These are phyloP conservation scores for Trichosporon inkin DNA, from an alignment of 1,284 basidiomycete species.

Conservation along the genomic window DNA sequence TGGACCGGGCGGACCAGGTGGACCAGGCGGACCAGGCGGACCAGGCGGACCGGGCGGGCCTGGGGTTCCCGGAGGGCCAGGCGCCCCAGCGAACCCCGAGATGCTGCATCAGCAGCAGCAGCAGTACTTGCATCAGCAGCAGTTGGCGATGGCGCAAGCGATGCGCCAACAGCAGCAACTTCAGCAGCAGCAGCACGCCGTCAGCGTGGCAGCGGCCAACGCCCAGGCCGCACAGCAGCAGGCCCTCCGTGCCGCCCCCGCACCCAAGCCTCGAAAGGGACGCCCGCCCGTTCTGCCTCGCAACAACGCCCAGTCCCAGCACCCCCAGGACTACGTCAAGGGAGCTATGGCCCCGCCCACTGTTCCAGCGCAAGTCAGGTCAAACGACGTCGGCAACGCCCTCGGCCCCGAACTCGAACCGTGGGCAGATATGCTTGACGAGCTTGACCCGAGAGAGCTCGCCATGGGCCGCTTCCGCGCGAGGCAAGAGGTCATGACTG, in stretches of 20 bases:
- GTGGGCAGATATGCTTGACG: slow-evolving; percentile 45
- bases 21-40: not conserved
- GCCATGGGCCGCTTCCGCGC: slow-evolving; percentile 44
- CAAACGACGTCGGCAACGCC: not conserved
- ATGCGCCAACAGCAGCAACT: slow-evolving; percentile 1
- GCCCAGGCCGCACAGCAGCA: not conserved
- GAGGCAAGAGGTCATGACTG: slow-evolving; percentile 42
- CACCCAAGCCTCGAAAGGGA: not conserved
- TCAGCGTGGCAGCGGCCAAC: not conserved
- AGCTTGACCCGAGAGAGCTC: slow-evolving; percentile 43
- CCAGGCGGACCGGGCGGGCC: not conserved
- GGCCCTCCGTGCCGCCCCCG: slow-evolving; percentile 6
- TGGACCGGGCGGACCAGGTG: not conserved
- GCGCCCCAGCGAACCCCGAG: slow-evolving; percentile 13
- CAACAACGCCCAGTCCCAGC: not conserved
- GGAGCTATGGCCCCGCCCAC: slow-evolving; percentile 17
- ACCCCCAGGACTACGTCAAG: slow-evolving; percentile 28
- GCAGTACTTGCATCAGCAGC: slow-evolving; percentile 12
- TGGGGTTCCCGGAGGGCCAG: not conserved
- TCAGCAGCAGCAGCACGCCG: slow-evolving; percentile 23
- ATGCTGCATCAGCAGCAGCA: slow-evolving; percentile 26
- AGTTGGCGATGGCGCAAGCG: not conserved
- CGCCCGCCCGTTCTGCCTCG: not conserved
- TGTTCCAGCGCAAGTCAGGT: not conserved
- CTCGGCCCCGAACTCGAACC: slow-evolving; percentile 29